Base-by-base conservation (phyloP, 225 moss, liverwort and hornwort species). In the Polytrichum formosum region DNA sequence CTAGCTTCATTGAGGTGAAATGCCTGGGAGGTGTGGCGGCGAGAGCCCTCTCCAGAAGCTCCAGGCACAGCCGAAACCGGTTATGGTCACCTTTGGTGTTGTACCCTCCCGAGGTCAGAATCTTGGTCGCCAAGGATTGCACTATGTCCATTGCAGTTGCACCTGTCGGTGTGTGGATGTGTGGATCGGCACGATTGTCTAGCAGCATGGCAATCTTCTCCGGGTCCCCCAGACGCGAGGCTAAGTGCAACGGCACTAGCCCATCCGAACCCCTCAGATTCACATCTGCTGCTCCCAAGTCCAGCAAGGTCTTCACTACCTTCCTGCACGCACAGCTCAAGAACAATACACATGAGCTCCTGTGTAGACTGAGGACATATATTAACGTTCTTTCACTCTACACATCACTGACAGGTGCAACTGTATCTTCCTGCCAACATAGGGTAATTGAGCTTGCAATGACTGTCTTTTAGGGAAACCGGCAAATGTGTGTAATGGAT, bases 131-230 rank as follows among this genome's bases (percentile, higher is more conserved):
- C 28, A 77, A 53, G 13, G 65, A 53, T 26, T 64, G 76, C 29
- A 70, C 70, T 28, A 77, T 63, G 55, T 77, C 76, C 46, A 77
- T 64, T 46, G 71, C 76, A 63, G 70, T 77, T 21, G 28, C 56
- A 21, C 76, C 76, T 21, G 62, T 59, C 17, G 71, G 16, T 23
- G 71, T 77, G 20, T 56, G 76, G 54, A 59, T 54, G 20, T 66
- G 55, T 10, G 71, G 71, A 28, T 77, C 76, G 9, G 76, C 76
- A 18, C 65, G 65, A 27, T 71, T 63, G 58, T 71, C 71, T 66
- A 77, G 56, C 10, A 77, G 29, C 55, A 77, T 59, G 33, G 76
- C 76, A 28, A 77, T 77, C 76, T 71, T 70, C 27, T 77, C 76
- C 13, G 76, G 76, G 20, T 77, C 76, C 5, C 63, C 76, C 18